phyloP scores from a whole-genome alignment of 2,329 filamentous ascomycete genomes.

The Botrytis hyacinthi region DNA sequence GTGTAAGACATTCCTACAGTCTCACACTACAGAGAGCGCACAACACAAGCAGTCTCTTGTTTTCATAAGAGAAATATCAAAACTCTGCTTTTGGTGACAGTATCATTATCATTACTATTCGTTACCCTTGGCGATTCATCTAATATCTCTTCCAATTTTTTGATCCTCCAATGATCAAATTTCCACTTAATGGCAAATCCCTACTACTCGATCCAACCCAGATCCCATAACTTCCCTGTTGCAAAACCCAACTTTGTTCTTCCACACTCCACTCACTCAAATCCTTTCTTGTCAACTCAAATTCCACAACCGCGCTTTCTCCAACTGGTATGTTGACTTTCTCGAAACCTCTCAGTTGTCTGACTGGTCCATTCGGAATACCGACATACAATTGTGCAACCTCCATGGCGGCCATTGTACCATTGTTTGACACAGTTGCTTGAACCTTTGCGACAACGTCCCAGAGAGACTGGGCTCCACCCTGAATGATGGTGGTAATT shows the following conservation, averaged over 20 bases:
- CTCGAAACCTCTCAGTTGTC: conserved; percentile 61
- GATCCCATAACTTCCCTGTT: conserved; percentile 5
- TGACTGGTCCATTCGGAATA: conserved; percentile 47
- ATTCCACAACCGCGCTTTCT: conserved; percentile 45
- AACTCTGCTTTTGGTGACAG: background rate
- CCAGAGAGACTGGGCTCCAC: conserved; percentile 55
- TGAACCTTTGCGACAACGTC: conserved; percentile 50
- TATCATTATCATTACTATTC: background rate
- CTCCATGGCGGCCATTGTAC: conserved; percentile 38
- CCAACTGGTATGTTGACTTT: conserved; percentile 52
- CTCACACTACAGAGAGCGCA: background rate
- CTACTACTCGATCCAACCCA: conserved; percentile 19
- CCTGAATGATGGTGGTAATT: conserved; percentile 35
- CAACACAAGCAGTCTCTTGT: background rate
- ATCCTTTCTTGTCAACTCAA: conserved; percentile 58
- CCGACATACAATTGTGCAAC: conserved; percentile 37
- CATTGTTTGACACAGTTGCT: conserved; percentile 53
- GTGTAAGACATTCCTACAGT: background rate
- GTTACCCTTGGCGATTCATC: background rate
- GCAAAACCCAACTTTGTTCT: conserved; percentile 53
- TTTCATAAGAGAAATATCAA: background rate
- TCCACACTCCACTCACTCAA: conserved; percentile 62
- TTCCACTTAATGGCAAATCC: conserved; percentile 5
- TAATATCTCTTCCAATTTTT: background rate
- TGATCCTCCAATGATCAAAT: conserved; percentile 5